Evolutionary conservation across 2,329 filamentous ascomycete genomes (phyloP).

Genomic region (Aspergillus costaricaensis): DNA sequence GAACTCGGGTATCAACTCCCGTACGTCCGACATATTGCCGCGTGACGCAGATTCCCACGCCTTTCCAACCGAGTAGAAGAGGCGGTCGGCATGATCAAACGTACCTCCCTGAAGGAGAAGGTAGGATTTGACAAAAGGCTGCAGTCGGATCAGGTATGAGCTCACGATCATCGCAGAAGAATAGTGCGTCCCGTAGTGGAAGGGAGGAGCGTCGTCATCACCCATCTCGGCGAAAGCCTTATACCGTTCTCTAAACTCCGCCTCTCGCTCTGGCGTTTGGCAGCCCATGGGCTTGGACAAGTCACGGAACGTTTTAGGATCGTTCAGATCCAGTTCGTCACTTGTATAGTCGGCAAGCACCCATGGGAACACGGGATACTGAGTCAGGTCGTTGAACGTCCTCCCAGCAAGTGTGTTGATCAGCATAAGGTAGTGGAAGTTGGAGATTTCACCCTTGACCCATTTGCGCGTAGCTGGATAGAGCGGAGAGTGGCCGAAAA

Average conservation of each 20-base stretch:
- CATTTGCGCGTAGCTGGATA: slow-evolving; percentile 86
- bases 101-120: slow-evolving; percentile 90
- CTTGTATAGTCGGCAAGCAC: slow-evolving; percentile 94
- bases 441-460: slow-evolving; percentile 93
- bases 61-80: slow-evolving; percentile 90
- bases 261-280: slow-evolving; percentile 73
- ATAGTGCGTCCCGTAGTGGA: slow-evolving; percentile 98
- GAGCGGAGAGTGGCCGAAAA: slow-evolving; percentile 81
- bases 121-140: slow-evolving; percentile 95
- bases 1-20: slow-evolving; percentile 94
- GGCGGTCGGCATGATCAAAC: slow-evolving; percentile 91
- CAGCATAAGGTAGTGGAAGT: slow-evolving; percentile 98
- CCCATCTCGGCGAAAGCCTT: slow-evolving; percentile 87
- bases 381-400: slow-evolving; percentile 96
- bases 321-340: slow-evolving; percentile 81
- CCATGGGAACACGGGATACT: slow-evolving; percentile 98
- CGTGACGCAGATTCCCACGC: slow-evolving; percentile 88
- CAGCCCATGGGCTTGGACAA: slow-evolving; percentile 95
- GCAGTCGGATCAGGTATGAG: slow-evolving; percentile 90
- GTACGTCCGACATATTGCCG: slow-evolving; percentile 89
- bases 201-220: slow-evolving; percentile 72
- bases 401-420: slow-evolving; percentile 96
- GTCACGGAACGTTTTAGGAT: slow-evolving; percentile 85
- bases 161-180: slow-evolving; percentile 99
- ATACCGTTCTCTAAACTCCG: slow-evolving; percentile 81